These are phyloP conservation scores for Salix caprea DNA, from an alignment of 345 rosid species.

Conservation along the genomic window DNA sequence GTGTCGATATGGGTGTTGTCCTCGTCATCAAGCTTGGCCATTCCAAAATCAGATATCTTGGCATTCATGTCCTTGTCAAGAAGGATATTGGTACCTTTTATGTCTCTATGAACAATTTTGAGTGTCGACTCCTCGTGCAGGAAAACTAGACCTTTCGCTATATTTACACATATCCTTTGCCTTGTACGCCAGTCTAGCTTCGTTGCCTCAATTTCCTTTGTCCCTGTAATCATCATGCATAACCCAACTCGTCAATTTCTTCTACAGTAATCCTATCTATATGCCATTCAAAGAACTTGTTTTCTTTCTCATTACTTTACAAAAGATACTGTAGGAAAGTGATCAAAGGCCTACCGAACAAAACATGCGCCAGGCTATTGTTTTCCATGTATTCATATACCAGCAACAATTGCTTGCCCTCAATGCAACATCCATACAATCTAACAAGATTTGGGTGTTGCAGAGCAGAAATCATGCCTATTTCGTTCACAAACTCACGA, in stretches of 20 bases:
- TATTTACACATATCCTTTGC: neutral
- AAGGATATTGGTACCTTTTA: too few relatives aligned
- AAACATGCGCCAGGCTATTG: too few relatives aligned
- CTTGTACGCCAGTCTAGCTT: conserved; percentile 33
- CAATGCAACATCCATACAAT: conserved; percentile 30
- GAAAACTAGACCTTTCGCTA: conserved; percentile 15
- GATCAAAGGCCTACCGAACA: too few relatives aligned
- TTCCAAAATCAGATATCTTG: too few relatives aligned
- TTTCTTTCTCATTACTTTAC: too few relatives aligned
- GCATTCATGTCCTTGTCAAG: too few relatives aligned
- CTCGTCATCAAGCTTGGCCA: too few relatives aligned
- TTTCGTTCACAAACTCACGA: conserved; percentile 53
- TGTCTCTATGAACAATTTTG: conserved; percentile 1
- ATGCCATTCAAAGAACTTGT: too few relatives aligned
- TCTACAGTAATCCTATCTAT: neutral
- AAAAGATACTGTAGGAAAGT: too few relatives aligned
- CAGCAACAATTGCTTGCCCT: conserved; percentile 32
- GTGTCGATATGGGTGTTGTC: conserved; percentile 8
- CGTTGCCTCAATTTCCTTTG: neutral
- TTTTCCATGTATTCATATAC: too few relatives aligned
- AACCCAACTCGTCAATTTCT: neutral
- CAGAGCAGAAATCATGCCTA: conserved; percentile 57
- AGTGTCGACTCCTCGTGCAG: conserved; percentile 32
- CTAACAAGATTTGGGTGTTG: conserved; percentile 57
- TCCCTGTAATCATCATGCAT: conserved; percentile 4